phyloP scores from a whole-genome alignment of 129 eudicot species.

The Saposhnikovia divaricata region DNA sequence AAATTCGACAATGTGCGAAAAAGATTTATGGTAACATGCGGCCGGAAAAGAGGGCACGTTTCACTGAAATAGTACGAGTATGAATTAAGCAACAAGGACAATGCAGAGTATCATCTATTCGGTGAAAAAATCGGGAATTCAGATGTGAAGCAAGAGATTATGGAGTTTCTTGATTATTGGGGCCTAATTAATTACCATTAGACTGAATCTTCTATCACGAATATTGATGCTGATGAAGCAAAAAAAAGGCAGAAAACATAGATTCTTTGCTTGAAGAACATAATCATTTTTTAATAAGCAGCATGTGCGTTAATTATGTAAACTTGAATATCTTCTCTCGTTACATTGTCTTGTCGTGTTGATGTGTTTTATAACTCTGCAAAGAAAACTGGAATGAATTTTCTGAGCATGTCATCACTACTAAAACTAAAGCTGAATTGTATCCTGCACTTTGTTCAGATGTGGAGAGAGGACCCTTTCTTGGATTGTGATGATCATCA shows the following conservation, averaged over 20 bases:
- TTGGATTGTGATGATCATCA: constrained; percentile 43
- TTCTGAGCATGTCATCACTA: constrained; percentile 98
- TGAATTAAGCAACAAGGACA: no score
- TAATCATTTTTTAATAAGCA: no score
- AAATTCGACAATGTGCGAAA: no score
- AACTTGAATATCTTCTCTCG: no score
- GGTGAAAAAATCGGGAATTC: constrained; percentile 32
- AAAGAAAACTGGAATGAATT: constrained; percentile 96
- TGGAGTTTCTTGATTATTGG: constrained; percentile 93
- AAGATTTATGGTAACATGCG: no score
- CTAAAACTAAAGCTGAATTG: constrained; percentile 91
- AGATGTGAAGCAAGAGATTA: constrained; percentile 75
- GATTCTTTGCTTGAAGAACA: no score
- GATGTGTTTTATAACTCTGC: constrained; percentile 53
- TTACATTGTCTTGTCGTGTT: no score
- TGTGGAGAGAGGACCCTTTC: constrained; percentile 91
- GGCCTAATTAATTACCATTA: constrained; percentile 91
- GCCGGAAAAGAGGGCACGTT: no score
- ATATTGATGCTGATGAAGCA: constrained; percentile 15
- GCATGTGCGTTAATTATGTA: no score
- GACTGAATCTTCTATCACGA: constrained; percentile 20
- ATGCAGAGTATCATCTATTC: no score
- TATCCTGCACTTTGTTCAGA: constrained; percentile 84
- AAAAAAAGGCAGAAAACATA: constrained; percentile 13
- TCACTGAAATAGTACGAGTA: no score